Base-by-base conservation (phyloP, 1,139 yeast species). In the Pichia sp. region DNA sequence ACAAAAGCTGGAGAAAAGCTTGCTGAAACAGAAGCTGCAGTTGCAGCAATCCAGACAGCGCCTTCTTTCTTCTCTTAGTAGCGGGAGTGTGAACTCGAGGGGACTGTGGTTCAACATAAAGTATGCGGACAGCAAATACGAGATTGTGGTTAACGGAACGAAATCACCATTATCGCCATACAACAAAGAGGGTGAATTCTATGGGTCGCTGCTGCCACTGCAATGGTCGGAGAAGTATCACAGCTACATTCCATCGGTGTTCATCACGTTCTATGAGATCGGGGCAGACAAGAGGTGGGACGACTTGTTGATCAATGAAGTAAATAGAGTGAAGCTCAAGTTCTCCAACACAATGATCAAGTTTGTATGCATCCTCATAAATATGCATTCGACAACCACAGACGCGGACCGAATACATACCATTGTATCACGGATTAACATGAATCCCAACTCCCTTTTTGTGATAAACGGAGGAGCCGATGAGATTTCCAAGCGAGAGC, bases 151-250 rank as follows among this genome's bases (percentile, higher is more conserved):
- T 27, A 16, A 57, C 54, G 40, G 61, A 49, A 56, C 63, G 0
- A 49, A 53, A 7, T 65, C 71, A 9, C 60, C 63, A 6, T 51
- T 67, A 16, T 77, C 83, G 0, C 83, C 83, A 1, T 66, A 71
- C 50, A 73, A 73, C 52, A 67, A 68, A 3, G 41, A 51, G 9
- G 71, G 78, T 0, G 63, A 63, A 6, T 63, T 72, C 52, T 72
- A 69, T 52, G 79, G 80, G 0, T 75, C 77, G 30, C 63, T 79
- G 1, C 60, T 80, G 30, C 70, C 77, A 0, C 60, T 63, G 0
- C 69, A 74, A 30, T 82, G 86, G 87, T 57, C 80, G 10, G 72
- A 73, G 42, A 81, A 80, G 63, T 79, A 81, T 61, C 67, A 71
- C 41, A 69, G 72, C 20, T 55, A 69, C 6, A 51, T 71, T 27